These are phyloP conservation scores for Tuber melanosporum DNA, from an alignment of 495 filamentous ascomycete species.

Conservation along the genomic window DNA sequence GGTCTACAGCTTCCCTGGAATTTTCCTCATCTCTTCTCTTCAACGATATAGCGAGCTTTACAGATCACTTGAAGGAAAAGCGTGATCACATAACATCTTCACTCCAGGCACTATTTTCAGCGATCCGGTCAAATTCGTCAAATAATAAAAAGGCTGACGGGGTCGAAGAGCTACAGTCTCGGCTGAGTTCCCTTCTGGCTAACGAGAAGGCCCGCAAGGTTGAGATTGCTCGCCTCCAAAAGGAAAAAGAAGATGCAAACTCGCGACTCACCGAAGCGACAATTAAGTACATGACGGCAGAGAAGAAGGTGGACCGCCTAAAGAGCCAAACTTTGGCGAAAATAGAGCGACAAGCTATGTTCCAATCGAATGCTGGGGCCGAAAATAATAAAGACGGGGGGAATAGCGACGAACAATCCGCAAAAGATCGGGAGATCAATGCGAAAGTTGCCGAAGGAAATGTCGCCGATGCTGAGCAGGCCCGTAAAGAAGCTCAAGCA, in stretches of 20 bases:
- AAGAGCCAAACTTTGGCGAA: constrained; percentile 86
- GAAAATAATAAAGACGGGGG: constrained; percentile 52
- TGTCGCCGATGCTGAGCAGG: constrained; percentile 56
- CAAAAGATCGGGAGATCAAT: constrained; percentile 48
- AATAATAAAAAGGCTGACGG: constrained; percentile 47
- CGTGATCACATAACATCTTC: constrained; percentile 58
- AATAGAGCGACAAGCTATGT: constrained; percentile 79
- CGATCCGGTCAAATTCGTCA: constrained; percentile 30
- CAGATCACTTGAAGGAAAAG: constrained; percentile 62
- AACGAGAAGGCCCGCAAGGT: constrained; percentile 71
- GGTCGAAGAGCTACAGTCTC: constrained; percentile 62
- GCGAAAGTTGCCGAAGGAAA: constrained; percentile 41
- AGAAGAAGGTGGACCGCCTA: constrained; percentile 82
- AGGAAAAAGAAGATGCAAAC: constrained; percentile 75
- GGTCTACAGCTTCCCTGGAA: constrained; percentile 44
- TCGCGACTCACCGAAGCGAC: constrained; percentile 79
- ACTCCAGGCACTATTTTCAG: constrained; percentile 51
- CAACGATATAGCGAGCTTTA: constrained; percentile 64
- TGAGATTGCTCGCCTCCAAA: constrained; percentile 65
- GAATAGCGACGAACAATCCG: constrained; percentile 39
- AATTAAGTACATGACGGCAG: constrained; percentile 84
- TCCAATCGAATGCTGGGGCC: constrained; percentile 49
- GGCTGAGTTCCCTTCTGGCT: constrained; percentile 66
- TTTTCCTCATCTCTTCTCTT: constrained; percentile 59
- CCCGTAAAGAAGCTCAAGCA: constrained; percentile 65